phyloP scores from a whole-genome alignment of 306 rosid species.

The cucumber (Cucumis sativus) region DNA sequence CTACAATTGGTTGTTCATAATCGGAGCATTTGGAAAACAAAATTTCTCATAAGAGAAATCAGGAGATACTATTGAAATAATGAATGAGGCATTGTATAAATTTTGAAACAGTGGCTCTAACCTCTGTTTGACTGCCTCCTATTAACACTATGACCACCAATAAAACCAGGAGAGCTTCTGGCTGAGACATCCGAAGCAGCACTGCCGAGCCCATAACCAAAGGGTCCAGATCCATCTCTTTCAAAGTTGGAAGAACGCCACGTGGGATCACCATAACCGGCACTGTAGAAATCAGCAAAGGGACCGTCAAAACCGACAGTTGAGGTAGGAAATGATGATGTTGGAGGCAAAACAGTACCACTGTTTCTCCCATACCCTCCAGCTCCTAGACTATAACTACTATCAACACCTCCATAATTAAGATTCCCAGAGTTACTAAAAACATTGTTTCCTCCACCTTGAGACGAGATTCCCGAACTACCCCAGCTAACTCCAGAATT shows the following conservation, averaged over 20 bases:
- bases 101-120: constrained; percentile 29
- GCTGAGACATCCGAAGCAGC: constrained; percentile 68
- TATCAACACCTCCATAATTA: constrained; percentile 63
- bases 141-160: constrained; percentile 91
- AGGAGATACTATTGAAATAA: not conserved
- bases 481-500: constrained; percentile 78
- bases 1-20: not conserved
- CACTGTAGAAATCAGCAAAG: constrained; percentile 52
- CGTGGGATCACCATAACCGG: constrained; percentile 66
- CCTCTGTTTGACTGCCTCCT: constrained; percentile 97
- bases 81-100: constrained; percentile 9
- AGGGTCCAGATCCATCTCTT: constrained; percentile 67
- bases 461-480: constrained; percentile 50
- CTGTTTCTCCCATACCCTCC: constrained; percentile 79
- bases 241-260: constrained; percentile 82
- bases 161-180: constrained; percentile 73
- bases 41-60: not conserved
- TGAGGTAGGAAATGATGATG: constrained; percentile 61
- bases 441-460: constrained; percentile 46
- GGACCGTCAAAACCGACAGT: constrained; percentile 76
- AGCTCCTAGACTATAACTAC: constrained; percentile 49
- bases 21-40: constrained; percentile 1
- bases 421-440: constrained; percentile 49
- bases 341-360: constrained; percentile 28
- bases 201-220: constrained; percentile 74